A percentile compares a stretch with the other conserved stretches of the same genome.
Conservation (phyloP, 2,329 filamentous ascomycete genomes). For the Ascochyta koolunga region DNA sequence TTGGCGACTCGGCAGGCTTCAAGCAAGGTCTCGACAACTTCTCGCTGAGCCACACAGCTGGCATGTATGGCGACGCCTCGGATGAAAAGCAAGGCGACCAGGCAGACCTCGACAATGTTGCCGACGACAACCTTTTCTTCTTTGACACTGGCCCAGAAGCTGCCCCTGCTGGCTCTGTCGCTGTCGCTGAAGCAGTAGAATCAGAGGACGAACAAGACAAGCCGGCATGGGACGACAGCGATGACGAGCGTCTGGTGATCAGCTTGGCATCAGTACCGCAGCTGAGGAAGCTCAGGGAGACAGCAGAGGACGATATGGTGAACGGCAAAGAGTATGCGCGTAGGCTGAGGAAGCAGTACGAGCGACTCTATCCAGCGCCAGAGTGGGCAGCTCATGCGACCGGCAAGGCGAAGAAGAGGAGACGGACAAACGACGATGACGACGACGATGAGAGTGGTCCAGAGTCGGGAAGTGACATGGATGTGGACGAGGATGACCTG, state of each 20-base stretch:
- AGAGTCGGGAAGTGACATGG: conserved; percentile 63
- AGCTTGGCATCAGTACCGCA: conserved; percentile 78
- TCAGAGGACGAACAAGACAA: conserved; percentile 50
- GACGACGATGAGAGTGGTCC: conserved; percentile 50
- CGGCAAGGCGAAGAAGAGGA: conserved; percentile 54
- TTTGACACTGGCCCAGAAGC: conserved; percentile 69
- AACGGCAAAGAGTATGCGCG: conserved; percentile 84
- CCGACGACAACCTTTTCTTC: conserved; percentile 85
- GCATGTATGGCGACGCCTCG: conserved; percentile 34
- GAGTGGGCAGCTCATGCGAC: conserved; percentile 63
- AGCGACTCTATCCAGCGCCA: conserved; percentile 65
- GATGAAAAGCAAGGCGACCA: conserved; percentile 56
- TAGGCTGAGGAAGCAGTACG: conserved; percentile 79
- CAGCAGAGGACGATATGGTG: conserved; percentile 84
- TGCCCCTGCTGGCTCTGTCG: conserved; percentile 48
- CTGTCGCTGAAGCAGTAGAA: conserved; percentile 49
- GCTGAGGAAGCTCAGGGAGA: conserved; percentile 80
- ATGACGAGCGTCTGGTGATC: conserved; percentile 85
- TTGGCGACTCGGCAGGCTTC: conserved; percentile 87
- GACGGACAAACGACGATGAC: conserved; percentile 50
- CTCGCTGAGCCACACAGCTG: conserved; percentile 51
- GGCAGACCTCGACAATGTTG: conserved; percentile 64
- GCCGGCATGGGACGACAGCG: conserved; percentile 90
- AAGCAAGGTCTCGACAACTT: conserved; percentile 71
- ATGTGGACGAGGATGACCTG: conserved; percentile 55